A percentile compares a stretch with the other conserved stretches of the same genome.
Evolutionary conservation across 257 asterid genomes (phyloP).

Genomic region (Solanum tarapatanum): DNA sequence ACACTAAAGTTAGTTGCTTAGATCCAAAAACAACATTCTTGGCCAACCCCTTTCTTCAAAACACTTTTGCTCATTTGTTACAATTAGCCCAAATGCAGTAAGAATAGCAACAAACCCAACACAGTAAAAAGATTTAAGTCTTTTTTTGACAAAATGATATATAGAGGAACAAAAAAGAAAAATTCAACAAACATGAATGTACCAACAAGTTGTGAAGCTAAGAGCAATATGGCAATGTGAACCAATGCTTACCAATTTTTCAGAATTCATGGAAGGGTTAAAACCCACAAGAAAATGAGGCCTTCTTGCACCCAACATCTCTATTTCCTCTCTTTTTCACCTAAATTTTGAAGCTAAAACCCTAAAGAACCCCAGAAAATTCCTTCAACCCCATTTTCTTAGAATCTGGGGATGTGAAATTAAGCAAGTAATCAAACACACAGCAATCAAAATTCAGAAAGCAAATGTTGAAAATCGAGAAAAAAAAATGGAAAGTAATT

Average conservation of each 20-base stretch:
- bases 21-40: not conserved
- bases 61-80: not conserved
- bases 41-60: not conserved
- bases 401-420: not conserved
- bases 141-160: not conserved
- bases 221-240: not conserved
- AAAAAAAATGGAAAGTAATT: not conserved
- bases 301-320: constrained; percentile 43
- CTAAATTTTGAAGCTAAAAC: not conserved
- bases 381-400: not conserved
- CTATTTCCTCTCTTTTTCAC: not conserved
- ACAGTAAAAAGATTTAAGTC: not conserved
- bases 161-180: not conserved
- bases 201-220: not conserved
- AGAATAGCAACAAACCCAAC: not conserved
- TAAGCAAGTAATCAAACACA: not conserved
- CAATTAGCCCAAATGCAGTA: not conserved
- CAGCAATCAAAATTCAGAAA: not conserved
- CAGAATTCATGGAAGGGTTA: constrained; percentile 50
- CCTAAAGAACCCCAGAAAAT: not conserved
- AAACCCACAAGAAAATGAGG: constrained; percentile 75
- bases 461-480: not conserved
- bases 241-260: constrained; percentile 44
- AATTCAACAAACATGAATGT: not conserved
- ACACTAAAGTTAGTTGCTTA: not conserved